These are phyloP conservation scores for Metarhizium guizhouense DNA, from an alignment of 2,329 filamentous ascomycete genomes.

Conservation along the genomic window DNA sequence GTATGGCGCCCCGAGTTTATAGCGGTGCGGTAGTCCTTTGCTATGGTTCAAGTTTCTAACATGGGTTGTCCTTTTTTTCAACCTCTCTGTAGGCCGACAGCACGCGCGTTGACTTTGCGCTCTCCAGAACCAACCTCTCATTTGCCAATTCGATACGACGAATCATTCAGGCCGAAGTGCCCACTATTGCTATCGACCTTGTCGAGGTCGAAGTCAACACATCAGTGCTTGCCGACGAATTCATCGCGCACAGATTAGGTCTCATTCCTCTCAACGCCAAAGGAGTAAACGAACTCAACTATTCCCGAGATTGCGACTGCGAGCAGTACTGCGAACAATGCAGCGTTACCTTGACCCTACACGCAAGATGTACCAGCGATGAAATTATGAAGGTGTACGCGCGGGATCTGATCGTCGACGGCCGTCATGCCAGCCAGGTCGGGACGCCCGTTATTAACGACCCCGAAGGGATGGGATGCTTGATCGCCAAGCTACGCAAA, in stretches of 20 bases:
- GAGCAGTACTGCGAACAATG: slow-evolving; percentile 91
- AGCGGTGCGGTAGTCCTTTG: slow-evolving; percentile 1
- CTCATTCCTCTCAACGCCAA: slow-evolving; percentile 81
- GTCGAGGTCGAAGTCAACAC: slow-evolving; percentile 91
- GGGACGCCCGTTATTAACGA: slow-evolving; percentile 80
- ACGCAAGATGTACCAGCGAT: slow-evolving; percentile 77
- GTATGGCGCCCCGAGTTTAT: slow-evolving; percentile 26
- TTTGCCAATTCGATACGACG: slow-evolving; percentile 91
- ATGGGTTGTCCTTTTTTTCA: neutral
- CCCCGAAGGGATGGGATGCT: slow-evolving; percentile 66
- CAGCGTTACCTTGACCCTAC: slow-evolving; percentile 73
- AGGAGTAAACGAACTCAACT: slow-evolving; percentile 72
- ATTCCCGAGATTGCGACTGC: slow-evolving; percentile 92
- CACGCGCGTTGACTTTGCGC: slow-evolving; percentile 81
- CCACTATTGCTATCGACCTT: slow-evolving; percentile 88
- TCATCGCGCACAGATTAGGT: slow-evolving; percentile 85
- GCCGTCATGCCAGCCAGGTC: slow-evolving; percentile 63
- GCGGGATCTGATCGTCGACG: slow-evolving; percentile 69
- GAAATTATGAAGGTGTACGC: slow-evolving; percentile 93
- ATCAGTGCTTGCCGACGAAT: slow-evolving; percentile 93
- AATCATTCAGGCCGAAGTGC: slow-evolving; percentile 86
- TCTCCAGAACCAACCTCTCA: slow-evolving; percentile 79
- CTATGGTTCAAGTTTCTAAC: slow-evolving; percentile 1
- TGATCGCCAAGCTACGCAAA: slow-evolving; percentile 84
- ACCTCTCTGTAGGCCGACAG: slow-evolving; percentile 54